A percentile compares a stretch with the other conserved stretches of the same genome.
Evolutionary conservation across 2,329 filamentous ascomycete species (phyloP).

Genomic region (Sporothrix globosa): DNA sequence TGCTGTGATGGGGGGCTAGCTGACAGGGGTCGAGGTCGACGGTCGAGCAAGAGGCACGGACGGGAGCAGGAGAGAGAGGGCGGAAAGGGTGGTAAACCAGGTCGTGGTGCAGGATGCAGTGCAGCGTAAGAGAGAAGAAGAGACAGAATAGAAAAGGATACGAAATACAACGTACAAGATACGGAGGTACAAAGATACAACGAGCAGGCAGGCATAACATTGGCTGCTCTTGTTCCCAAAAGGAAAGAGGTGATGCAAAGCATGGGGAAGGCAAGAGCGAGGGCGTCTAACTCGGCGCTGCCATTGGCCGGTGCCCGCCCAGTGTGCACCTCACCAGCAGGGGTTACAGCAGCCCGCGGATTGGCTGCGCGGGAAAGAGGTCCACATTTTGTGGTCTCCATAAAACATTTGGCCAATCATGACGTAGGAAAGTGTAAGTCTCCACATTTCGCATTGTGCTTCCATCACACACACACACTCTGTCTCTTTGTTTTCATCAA

Average conservation of each 20-base stretch:
- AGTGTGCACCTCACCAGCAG: neutral
- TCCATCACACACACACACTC: neutral
- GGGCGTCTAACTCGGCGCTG: constrained; percentile 33
- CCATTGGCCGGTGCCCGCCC: constrained; percentile 30
- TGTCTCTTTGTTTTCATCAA: neutral
- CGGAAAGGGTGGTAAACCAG: neutral
- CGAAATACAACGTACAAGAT: constrained; percentile 17
- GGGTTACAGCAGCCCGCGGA: constrained; percentile 26
- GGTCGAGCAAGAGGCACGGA: neutral
- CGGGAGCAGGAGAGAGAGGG: neutral
- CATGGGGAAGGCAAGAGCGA: constrained; percentile 11
- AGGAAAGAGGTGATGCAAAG: constrained; percentile 5
- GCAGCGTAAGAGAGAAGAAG: neutral
- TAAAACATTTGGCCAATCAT: neutral
- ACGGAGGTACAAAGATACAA: neutral
- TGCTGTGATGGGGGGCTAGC: constrained; percentile 31
- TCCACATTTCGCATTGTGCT: neutral
- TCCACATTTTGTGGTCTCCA: neutral
- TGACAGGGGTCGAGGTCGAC: constrained; percentile 24
- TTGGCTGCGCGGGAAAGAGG: constrained; percentile 15
- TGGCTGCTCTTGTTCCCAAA: neutral
- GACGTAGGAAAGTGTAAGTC: neutral
- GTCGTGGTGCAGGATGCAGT: neutral
- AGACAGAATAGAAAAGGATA: neutral
- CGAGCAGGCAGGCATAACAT: neutral